A percentile compares a stretch with the other conserved stretches of the same genome.
These are phyloP conservation scores for Canavalia ensiformis DNA, from an alignment of 306 rosid species.

Conservation along the genomic window DNA sequence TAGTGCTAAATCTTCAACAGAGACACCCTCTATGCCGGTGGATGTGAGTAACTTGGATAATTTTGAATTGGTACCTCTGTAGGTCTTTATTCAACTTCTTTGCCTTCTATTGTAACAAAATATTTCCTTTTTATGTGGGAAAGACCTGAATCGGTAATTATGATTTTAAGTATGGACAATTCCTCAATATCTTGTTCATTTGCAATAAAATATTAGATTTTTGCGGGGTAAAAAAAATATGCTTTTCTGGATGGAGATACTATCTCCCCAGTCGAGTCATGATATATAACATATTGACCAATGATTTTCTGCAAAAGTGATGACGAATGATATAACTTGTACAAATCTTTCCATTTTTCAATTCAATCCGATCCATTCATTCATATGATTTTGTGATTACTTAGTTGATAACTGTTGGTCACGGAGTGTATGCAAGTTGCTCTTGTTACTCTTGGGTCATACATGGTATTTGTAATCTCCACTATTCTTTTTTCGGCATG, in stretches of 20 bases:
- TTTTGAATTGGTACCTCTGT: neutral
- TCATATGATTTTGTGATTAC: slow-evolving; percentile 2
- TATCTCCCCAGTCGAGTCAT: neutral
- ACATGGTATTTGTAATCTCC: neutral
- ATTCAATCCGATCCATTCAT: neutral
- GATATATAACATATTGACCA: neutral
- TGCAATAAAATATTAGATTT: too few relatives aligned
- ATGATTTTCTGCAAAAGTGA: neutral
- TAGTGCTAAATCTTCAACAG: slow-evolving; percentile 57
- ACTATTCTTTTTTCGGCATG: neutral
- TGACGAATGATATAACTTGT: neutral
- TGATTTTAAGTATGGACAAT: too few relatives aligned
- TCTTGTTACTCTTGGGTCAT: slow-evolving; percentile 6
- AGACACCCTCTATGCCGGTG: slow-evolving; percentile 49
- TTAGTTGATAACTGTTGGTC: slow-evolving; percentile 9
- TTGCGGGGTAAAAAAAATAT: too few relatives aligned
- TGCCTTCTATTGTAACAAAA: too few relatives aligned
- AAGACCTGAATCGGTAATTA: too few relatives aligned
- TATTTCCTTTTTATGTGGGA: too few relatives aligned
- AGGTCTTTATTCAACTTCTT: too few relatives aligned
- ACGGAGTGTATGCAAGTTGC: slow-evolving; percentile 28
- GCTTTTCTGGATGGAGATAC: neutral
- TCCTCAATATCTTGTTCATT: too few relatives aligned
- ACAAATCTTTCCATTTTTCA: slow-evolving; percentile 30
- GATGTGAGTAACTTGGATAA: slow-evolving; percentile 42